Base-by-base conservation (phyloP, 2,329 filamentous ascomycete genomes). In the Fusarium udum region DNA sequence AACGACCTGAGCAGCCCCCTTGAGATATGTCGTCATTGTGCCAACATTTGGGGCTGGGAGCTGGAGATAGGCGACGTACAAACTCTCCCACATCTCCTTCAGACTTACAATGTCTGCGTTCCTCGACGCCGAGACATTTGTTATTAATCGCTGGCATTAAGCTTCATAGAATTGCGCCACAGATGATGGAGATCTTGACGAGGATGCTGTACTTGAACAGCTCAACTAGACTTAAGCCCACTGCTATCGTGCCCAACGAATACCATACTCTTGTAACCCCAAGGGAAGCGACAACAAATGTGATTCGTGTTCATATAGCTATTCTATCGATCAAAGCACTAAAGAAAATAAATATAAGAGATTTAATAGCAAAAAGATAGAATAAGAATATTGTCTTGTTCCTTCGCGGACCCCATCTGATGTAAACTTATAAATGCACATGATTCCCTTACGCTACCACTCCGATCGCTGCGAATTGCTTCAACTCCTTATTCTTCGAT, bases 111-210 rank as follows among this genome's bases (percentile, higher is more conserved):
- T 1, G 10, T 16, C 18, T 12, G 7, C 7, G 7, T 20, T 46
- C 18, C 5, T 45, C 6, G 4, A 24, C n/a, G 5, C 15, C 11
- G 4, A 43, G 11, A 26, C 15, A 8, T 7, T 18, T 4, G 7
- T 6, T 9, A 16, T 43, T 6, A 6, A 11, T 20, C 4, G 24
- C 3, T 13, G 24, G 18, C 24, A 20, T 6, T 9, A 15, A 8
- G 3, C 39, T n/a, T 20, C 11, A 26, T 14, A 45, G 3, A 45
- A 4, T 45, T 20, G 0, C 4, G 12, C 24, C 8, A 9, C 1
- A 6, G 12, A 20, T 6, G 4, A 2, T 46, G 4, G 8, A 15
- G 24, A 15, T 18, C 18, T 10, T 14, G 24, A 28, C 18, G 8
- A 46, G 7, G 7, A 14, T 14, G 12, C 7, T 4, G 9, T 12